These are phyloP conservation scores for Cucurbita maxima DNA, from an alignment of 306 rosid species.

Conservation along the genomic window DNA sequence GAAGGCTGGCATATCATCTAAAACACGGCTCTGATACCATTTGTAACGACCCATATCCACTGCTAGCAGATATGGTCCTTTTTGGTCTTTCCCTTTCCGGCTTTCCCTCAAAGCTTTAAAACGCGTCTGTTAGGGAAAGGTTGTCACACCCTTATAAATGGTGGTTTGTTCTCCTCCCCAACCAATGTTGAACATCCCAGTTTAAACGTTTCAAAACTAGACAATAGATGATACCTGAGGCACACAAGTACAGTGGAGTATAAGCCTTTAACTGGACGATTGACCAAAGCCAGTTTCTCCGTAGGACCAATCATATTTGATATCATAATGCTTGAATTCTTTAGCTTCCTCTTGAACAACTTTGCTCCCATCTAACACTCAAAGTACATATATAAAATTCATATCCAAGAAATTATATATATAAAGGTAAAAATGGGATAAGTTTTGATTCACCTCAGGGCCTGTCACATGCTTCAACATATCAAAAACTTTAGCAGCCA, in stretches of 20 bases:
- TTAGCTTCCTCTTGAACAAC: conserved; percentile 25
- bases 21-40: no score
- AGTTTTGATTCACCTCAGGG: conserved; percentile 21
- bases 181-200: no score
- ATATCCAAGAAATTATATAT: background rate
- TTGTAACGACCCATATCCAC: no score
- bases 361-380: conserved; percentile 29
- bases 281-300: conserved; percentile 36
- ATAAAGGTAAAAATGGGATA: background rate
- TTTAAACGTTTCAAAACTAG: no score
- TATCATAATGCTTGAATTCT: conserved; percentile 34
- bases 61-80: no score
- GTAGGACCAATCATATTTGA: conserved; percentile 44
- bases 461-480: conserved; percentile 28
- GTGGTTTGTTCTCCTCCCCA: no score
- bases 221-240: conserved; percentile 31
- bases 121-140: no score
- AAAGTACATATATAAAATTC: background rate
- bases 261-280: conserved; percentile 30
- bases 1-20: no score
- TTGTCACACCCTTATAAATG: no score
- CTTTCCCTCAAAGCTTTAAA: no score
- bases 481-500: conserved; percentile 23
- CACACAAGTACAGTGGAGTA: conserved; percentile 22
- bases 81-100: no score